These are phyloP conservation scores for Alternaria hordeiaustralica DNA, from an alignment of 2,329 filamentous ascomycete genomes.

Conservation along the genomic window DNA sequence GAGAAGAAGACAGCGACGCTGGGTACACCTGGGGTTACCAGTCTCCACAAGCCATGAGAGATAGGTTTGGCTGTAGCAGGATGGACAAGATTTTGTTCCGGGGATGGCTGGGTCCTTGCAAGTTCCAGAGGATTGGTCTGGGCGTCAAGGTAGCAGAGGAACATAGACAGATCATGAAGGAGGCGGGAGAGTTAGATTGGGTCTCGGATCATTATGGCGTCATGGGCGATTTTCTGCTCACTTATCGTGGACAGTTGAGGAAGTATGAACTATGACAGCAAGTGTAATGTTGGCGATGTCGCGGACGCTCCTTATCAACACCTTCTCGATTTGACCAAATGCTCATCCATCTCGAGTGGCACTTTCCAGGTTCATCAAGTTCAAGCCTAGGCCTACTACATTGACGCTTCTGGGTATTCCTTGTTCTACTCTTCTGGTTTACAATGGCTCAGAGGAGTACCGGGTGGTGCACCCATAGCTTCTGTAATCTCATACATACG, in stretches of 20 bases:
- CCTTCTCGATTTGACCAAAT: neutral
- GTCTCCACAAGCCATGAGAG: conserved; percentile 49
- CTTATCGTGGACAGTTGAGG: neutral
- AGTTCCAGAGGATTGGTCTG: conserved; percentile 58
- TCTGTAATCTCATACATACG: neutral
- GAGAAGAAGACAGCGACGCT: conserved; percentile 55
- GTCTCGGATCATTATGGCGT: conserved; percentile 61
- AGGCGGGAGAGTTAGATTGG: conserved; percentile 53
- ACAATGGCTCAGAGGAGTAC: neutral
- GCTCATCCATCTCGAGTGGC: neutral
- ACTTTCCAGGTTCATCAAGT: neutral
- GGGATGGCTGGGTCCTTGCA: conserved; percentile 42
- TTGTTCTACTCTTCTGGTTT: neutral
- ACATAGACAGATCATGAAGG: conserved; percentile 30
- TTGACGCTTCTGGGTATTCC: neutral
- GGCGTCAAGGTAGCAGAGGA: conserved; percentile 54
- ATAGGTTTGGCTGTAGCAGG: conserved; percentile 57
- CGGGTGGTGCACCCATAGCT: neutral
- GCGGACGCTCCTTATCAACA: neutral
- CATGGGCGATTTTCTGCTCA: conserved; percentile 38
- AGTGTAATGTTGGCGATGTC: neutral
- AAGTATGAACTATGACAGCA: neutral
- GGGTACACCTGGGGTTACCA: conserved; percentile 67
- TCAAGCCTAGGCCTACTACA: neutral
- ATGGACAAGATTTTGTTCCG: conserved; percentile 64